Percentiles rank a stretch among this genome's conserved stretches.
These are phyloP conservation scores for Sistotremastrum suecicum DNA, from an alignment of 768 basidiomycete species.

Conservation along the genomic window DNA sequence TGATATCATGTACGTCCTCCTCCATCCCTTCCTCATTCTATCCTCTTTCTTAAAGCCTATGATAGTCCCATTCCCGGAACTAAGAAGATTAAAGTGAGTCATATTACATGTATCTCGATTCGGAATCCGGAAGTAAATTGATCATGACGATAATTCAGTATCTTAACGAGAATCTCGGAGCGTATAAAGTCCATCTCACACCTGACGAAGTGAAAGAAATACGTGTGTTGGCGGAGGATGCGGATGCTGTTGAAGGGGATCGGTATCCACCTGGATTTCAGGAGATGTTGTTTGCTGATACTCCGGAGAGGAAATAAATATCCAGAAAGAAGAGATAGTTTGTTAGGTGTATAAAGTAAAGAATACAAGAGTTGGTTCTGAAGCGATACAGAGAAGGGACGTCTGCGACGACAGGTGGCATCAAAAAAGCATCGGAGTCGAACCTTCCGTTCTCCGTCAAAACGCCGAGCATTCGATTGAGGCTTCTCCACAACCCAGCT, in stretches of 20 bases:
- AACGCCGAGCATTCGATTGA: too few species aligned
- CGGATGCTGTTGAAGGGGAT: conserved; percentile 14
- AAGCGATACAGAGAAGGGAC: too few species aligned
- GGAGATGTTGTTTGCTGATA: conserved; percentile 19
- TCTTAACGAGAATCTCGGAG: conserved; percentile 30
- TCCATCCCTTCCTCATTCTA: conserved; percentile 35
- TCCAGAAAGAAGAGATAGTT: not conserved
- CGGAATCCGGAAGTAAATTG: too few species aligned
- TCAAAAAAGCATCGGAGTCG: too few species aligned
- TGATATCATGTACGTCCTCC: conserved; percentile 20
- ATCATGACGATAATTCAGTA: too few species aligned
- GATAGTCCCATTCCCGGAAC: conserved; percentile 16
- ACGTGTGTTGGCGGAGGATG: conserved; percentile 19
- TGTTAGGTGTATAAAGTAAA: too few species aligned
- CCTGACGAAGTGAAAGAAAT: conserved; percentile 24
- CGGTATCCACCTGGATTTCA: conserved; percentile 20
- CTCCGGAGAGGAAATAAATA: conserved; percentile 11
- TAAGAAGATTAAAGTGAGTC: conserved; percentile 14
- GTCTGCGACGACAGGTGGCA: too few species aligned
- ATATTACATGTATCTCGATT: too few species aligned
- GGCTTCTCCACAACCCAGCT: too few species aligned
- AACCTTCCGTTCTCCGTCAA: too few species aligned
- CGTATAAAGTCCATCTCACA: conserved; percentile 20
- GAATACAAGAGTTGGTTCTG: too few species aligned
- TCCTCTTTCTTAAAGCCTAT: conserved; percentile 25